Conservation (phyloP, 2,329 filamentous ascomycete genomes). For the Diaporthe helianthi region DNA sequence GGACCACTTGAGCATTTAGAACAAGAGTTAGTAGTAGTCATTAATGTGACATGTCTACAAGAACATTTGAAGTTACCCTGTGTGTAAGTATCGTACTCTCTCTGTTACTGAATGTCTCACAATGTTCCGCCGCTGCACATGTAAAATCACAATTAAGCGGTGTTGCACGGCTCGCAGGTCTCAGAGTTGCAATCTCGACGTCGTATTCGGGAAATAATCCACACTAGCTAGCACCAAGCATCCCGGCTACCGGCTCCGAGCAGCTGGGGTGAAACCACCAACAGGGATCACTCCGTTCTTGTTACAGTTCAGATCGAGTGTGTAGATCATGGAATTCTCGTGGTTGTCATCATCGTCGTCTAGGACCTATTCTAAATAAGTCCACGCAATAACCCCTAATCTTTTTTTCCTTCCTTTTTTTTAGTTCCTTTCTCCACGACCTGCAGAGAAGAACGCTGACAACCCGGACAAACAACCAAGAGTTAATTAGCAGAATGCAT, state of each 20-base stretch:
- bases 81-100: neutral
- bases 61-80: neutral
- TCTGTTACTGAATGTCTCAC: neutral
- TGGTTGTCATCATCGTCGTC: too few species aligned
- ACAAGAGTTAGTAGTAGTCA: neutral
- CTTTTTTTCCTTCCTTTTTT: too few species aligned
- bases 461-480: neutral
- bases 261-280: conserved; percentile 5
- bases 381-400: too few species aligned
- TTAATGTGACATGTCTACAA: neutral
- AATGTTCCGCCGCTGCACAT: neutral
- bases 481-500: too few species aligned
- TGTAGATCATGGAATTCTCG: too few species aligned
- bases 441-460: too few species aligned
- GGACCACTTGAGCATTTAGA: neutral
- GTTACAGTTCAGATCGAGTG: conserved; percentile 5
- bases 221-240: neutral
- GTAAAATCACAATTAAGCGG: too few species aligned
- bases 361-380: too few species aligned
- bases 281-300: neutral
- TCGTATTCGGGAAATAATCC: neutral
- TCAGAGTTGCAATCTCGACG: neutral
- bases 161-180: conserved; percentile 2
- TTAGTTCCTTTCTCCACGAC: too few species aligned
- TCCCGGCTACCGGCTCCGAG: conserved; percentile 1